phyloP scores from a whole-genome alignment of 2,329 filamentous ascomycete genomes.

The Cladosporium sp. region DNA sequence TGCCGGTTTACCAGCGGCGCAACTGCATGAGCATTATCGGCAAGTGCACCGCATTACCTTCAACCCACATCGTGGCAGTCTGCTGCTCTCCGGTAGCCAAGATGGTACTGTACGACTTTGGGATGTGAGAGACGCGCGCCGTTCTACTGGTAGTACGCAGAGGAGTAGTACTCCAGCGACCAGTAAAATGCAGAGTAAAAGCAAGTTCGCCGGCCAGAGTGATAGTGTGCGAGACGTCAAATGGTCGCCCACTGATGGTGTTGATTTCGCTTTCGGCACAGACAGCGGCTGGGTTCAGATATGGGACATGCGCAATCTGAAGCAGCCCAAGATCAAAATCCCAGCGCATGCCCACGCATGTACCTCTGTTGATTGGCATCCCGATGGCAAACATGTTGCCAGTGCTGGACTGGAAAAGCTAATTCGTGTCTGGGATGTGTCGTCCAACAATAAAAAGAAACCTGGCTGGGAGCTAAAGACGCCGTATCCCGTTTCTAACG shows the following conservation, averaged over 20 bases:
- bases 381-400: conserved; percentile 63
- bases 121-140: conserved; percentile 59
- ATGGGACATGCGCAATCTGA: conserved; percentile 62
- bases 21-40: conserved; percentile 64
- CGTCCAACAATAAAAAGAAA: conserved; percentile 58
- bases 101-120: conserved; percentile 65
- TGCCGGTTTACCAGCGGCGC: conserved; percentile 59
- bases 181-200: conserved; percentile 55
- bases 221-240: conserved; percentile 64
- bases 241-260: conserved; percentile 64
- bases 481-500: conserved; percentile 62
- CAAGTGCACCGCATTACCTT: conserved; percentile 67
- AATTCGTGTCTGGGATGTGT: conserved; percentile 66
- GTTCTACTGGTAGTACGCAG: conserved; percentile 25
- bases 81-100: conserved; percentile 64
- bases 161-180: conserved; percentile 40
- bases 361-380: conserved; percentile 66
- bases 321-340: conserved; percentile 59
- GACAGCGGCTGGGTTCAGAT: conserved; percentile 64
- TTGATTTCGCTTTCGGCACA: conserved; percentile 64
- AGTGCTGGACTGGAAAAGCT: conserved; percentile 64
- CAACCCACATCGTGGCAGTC: conserved; percentile 61
- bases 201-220: conserved; percentile 57
- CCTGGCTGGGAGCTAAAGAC: conserved; percentile 59
- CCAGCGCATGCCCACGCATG: conserved; percentile 59